phyloP scores from a whole-genome alignment of 176 grass and related monocot species.

The Puccinellia tenuiflora region DNA sequence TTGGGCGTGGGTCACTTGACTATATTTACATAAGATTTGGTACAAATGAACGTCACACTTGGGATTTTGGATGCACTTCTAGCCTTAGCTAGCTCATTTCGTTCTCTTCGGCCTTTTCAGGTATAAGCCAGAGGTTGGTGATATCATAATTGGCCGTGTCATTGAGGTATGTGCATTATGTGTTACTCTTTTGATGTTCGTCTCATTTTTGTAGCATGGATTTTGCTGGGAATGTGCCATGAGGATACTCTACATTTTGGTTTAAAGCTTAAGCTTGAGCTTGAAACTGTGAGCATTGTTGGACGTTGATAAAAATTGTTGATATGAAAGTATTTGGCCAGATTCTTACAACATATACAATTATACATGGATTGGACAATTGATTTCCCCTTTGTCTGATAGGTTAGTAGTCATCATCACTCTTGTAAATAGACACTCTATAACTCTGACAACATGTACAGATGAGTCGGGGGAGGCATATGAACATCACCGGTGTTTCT shows the following conservation, averaged over 20 bases:
- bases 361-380: too few relatives aligned
- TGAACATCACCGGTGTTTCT: background rate
- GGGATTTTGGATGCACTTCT: too few relatives aligned
- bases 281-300: background rate
- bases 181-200: background rate
- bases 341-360: constrained; percentile 1
- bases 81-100: background rate
- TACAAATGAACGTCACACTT: too few relatives aligned
- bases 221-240: background rate
- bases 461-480: background rate
- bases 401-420: background rate
- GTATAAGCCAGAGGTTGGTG: constrained; percentile 97
- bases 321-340: background rate
- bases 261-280: background rate
- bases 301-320: background rate
- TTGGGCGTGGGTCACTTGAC: too few relatives aligned
- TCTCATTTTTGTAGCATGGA: background rate
- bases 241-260: background rate
- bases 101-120: constrained; percentile 20
- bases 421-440: background rate
- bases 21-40: too few relatives aligned
- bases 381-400: too few relatives aligned
- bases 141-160: constrained; percentile 97
- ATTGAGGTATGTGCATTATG: constrained; percentile 52
- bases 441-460: background rate